A percentile compares a stretch with the other conserved stretches of the same genome.
Conservation (phyloP, 2,329 filamentous ascomycete genomes). For the Cucurbitaria berberidis region DNA sequence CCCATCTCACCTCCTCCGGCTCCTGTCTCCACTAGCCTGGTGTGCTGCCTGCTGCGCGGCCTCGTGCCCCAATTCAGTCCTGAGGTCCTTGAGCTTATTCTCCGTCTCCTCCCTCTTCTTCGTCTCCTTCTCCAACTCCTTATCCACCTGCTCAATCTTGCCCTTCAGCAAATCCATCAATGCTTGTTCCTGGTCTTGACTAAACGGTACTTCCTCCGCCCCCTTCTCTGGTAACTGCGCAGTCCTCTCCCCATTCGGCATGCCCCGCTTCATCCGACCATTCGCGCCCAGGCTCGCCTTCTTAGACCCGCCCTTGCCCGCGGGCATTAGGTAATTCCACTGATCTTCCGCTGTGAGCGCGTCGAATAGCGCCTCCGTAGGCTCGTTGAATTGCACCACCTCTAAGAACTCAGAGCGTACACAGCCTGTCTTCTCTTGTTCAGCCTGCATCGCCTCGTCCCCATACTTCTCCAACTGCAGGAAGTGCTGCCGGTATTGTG, state of each 20-base stretch:
- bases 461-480: constrained; percentile 91
- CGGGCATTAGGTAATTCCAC: constrained; percentile 53
- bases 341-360: constrained; percentile 77
- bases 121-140: constrained; percentile 38
- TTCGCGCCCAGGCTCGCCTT: constrained; percentile 42
- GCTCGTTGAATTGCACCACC: constrained; percentile 96
- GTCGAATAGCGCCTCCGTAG: constrained; percentile 90
- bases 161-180: constrained; percentile 37
- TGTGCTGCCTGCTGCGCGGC: constrained; percentile 47
- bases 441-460: constrained; percentile 68
- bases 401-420: constrained; percentile 86
- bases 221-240: constrained; percentile 46
- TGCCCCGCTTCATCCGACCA: constrained; percentile 42
- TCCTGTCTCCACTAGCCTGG: constrained; percentile 46
- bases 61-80: constrained; percentile 43
- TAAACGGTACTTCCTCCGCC: constrained; percentile 42
- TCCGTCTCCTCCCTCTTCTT: constrained; percentile 41
- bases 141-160: constrained; percentile 44
- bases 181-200: constrained; percentile 44
- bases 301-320: constrained; percentile 52
- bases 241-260: constrained; percentile 45
- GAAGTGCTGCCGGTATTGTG: constrained; percentile 93
- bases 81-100: constrained; percentile 37
- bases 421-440: constrained; percentile 58
- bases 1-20: constrained; percentile 39